Evolutionary conservation across 495 filamentous ascomycete genomes (phyloP), one percentile per base, ranked within the genome.

Genomic region (Aspergillus hancockii): DNA sequence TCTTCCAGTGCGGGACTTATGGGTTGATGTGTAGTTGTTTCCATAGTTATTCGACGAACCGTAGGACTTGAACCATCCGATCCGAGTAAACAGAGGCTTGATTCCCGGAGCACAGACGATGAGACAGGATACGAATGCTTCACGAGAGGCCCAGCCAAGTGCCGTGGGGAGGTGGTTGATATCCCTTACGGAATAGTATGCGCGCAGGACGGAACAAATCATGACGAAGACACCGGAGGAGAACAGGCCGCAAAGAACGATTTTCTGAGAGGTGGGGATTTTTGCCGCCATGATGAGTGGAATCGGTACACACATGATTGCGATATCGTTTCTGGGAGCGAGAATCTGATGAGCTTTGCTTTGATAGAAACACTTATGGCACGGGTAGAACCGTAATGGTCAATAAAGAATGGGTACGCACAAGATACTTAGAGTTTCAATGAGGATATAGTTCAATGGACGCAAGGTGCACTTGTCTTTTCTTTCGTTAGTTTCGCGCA

Each of bases 171-270:
- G 52, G 23, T 30, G 54, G 28, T 47, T 36, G 57, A 66, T 60
- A 3, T 60, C 22, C 19, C 18, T 51, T 2, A 66, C 49, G 28
- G 63, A 66, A 51, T 59, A 57, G 46, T 59, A 57, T 10, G 59
- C 61, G 25, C 63, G 63, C n/a, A 66, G 63, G 34, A 57, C 23
- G 30, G 63, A 32, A 51, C 41, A 47, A 49, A 66, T 60, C 52
- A 66, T 66, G 57, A 66, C 52, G 57, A 66, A 66, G 21, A 66
- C 45, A 12, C 60, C 60, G 41, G 60, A 62, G 28, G 49, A 62
- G 50, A 62, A 62, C 7, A 62, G 38, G 4, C 6, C 22, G 32
- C 4, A 1, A 1, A 62, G 55, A 5, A 62, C 49, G 32, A 54
- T 3, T 19, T 62, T 62, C 21, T 52, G 60, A 6, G 28, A 25